Evolutionary conservation across 2,329 filamentous ascomycete species (phyloP).

Genomic region (Coniochaeta pulveracea): DNA sequence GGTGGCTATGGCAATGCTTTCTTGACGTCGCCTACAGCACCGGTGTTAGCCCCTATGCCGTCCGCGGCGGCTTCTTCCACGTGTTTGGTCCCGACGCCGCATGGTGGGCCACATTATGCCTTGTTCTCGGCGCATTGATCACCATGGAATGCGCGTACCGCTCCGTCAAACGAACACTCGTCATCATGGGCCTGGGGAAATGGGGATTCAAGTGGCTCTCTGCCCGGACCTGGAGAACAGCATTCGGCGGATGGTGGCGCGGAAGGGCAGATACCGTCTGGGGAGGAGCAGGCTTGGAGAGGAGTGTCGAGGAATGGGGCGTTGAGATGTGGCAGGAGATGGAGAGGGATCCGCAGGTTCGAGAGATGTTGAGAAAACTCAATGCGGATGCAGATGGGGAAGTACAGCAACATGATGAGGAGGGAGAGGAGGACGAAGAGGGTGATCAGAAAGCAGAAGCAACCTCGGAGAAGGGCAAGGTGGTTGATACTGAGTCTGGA

Average conservation of each 20-base stretch:
- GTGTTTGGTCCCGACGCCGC: conserved; percentile 56
- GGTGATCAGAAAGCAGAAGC: neutral
- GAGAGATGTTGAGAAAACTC: conserved; percentile 28
- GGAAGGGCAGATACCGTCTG: conserved; percentile 7
- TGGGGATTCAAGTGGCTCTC: conserved; percentile 13
- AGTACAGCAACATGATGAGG: conserved; percentile 8
- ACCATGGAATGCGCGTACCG: conserved; percentile 54
- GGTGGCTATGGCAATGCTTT: conserved; percentile 65
- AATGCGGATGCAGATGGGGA: conserved; percentile 21
- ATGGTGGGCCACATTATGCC: conserved; percentile 65
- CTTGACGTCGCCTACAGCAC: conserved; percentile 50
- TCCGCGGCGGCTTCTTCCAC: conserved; percentile 52
- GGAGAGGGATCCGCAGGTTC: conserved; percentile 36
- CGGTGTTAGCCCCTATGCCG: conserved; percentile 48
- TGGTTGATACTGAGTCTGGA: neutral
- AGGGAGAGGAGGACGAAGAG: conserved; percentile 2
- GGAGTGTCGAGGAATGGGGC: conserved; percentile 35
- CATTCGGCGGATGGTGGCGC: conserved; percentile 9
- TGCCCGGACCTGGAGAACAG: conserved; percentile 8
- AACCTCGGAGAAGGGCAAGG: too few relatives aligned
- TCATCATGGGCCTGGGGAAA: conserved; percentile 33
- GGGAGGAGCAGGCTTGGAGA: conserved; percentile 13
- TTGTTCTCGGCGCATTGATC: conserved; percentile 48
- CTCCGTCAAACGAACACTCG: conserved; percentile 30
- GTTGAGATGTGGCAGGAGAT: conserved; percentile 47